These are phyloP conservation scores for Aspergillus costaricaensis DNA, from an alignment of 2,329 filamentous ascomycete genomes.

Conservation along the genomic window DNA sequence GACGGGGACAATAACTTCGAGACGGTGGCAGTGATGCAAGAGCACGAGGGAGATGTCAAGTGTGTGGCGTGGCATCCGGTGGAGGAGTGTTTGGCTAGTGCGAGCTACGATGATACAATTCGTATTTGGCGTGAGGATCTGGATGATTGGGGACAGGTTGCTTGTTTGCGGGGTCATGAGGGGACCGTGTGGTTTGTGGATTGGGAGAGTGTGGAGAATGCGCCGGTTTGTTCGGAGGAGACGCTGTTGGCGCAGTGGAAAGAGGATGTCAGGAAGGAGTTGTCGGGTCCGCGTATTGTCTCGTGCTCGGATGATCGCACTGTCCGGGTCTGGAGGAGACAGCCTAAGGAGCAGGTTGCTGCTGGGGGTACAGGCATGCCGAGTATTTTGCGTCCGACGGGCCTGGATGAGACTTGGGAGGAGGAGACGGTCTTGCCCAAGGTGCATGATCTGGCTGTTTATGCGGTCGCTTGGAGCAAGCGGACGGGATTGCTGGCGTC, in stretches of 20 bases:
- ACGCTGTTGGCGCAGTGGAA: constrained; percentile 27
- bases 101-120: constrained; percentile 93
- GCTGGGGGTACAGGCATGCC: constrained; percentile 60
- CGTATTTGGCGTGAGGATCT: constrained; percentile 85
- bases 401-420: constrained; percentile 78
- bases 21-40: constrained; percentile 89
- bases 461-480: constrained; percentile 81
- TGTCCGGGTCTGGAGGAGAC: constrained; percentile 75
- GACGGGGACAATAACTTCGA: constrained; percentile 93
- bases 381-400: constrained; percentile 78
- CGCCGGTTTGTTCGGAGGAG: background rate
- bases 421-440: constrained; percentile 74
- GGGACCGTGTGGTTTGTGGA: constrained; percentile 90
- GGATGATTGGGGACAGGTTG: constrained; percentile 92
- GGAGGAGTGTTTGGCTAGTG: constrained; percentile 77
- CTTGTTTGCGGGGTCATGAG: constrained; percentile 74
- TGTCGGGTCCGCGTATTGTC: constrained; percentile 61
- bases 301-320: constrained; percentile 85
- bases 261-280: constrained; percentile 24
- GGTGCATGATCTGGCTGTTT: constrained; percentile 77
- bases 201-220: constrained; percentile 52
- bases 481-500: constrained; percentile 78
- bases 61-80: constrained; percentile 88
- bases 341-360: constrained; percentile 45
- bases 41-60: constrained; percentile 95